A percentile compares a stretch with the other conserved stretches of the same genome.
phyloP scores from a whole-genome alignment of 106 monocot species.

The Dendrobium officinale region DNA sequence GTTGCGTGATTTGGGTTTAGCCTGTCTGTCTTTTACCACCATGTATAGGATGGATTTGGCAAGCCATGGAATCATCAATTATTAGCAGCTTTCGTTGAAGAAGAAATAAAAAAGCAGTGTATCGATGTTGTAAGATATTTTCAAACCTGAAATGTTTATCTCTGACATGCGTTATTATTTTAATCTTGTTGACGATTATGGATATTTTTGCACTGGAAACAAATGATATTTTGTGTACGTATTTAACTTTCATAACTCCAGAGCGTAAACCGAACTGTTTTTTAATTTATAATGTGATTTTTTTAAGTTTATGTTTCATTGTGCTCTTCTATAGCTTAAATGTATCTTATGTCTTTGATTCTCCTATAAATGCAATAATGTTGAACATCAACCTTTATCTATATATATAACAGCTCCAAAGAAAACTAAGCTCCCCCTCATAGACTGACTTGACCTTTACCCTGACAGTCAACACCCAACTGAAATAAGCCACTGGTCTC shows the following conservation, averaged over 20 bases:
- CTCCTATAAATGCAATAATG: too few relatives aligned
- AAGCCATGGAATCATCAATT: slow-evolving; percentile 63
- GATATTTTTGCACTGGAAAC: neutral
- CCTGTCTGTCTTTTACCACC: slow-evolving; percentile 3
- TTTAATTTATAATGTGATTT: too few relatives aligned
- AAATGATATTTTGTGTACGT: too few relatives aligned
- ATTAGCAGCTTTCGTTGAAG: slow-evolving; percentile 50
- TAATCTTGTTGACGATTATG: neutral
- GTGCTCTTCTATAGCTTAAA: too few relatives aligned
- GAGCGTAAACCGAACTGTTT: neutral
- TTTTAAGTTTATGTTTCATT: too few relatives aligned
- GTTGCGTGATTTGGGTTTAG: neutral
- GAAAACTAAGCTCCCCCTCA: too few relatives aligned
- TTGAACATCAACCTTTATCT: too few relatives aligned
- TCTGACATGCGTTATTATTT: neutral
- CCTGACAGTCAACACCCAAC: too few relatives aligned
- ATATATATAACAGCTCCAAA: too few relatives aligned
- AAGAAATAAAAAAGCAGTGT: slow-evolving; percentile 29
- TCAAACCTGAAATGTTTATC: neutral
- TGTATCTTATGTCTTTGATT: too few relatives aligned
- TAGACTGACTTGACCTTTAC: too few relatives aligned
- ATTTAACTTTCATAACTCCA: neutral
- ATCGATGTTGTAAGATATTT: slow-evolving; percentile 56
- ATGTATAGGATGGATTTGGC: slow-evolving; percentile 83
- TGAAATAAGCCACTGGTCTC: too few relatives aligned